Base-by-base conservation (phyloP, 768 basidiomycete species). In the Boletellus ananiceps region DNA sequence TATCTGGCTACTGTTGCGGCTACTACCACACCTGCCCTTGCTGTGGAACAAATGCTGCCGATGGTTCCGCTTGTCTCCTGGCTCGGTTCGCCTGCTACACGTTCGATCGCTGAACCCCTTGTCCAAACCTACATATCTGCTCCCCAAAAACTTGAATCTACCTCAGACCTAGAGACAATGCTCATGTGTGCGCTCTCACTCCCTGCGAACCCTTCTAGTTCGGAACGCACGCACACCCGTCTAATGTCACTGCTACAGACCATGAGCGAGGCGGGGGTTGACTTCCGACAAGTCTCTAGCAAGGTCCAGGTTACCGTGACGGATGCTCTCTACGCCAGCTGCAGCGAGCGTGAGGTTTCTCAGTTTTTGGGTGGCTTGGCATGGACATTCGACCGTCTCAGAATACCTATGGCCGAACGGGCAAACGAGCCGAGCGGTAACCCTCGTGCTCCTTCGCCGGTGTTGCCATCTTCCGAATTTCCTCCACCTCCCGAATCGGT, bases 51-150 rank as follows among this genome's bases (percentile, higher is more conserved):
- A 4, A 50, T 59, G 12, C 15, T 54, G 9, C 44, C 57, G 0
- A 19, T 59, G 18, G 61, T 71, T 4, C 64, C 71, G 3, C 44
- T 76, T 6, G 68, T 68, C 7, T 57, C 56, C 9, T 55, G 40
- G n/a, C 58, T 73, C 21, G 68, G 68, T 21, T 55, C 74, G 33
- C 58, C 66, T 34, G 65, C 71, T 0, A 54, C 65, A 4, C 57
- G 64, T 0, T 62, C 63, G 34, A 67, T 75, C 15, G 70, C 72
- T 2, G 62, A 66, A 7, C 65, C 68, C 46, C 67, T 74, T 51
- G 62, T 84, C 27, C 67, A 78, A 32, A 60, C 76, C 12, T 83
- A 81, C 58, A 66, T 66, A 47, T 54, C 67, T n/a, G 61, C 73
- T 62, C 69, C 55, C 43, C 51, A 37, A 25, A 64, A 68, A 4